Percentiles rank a stretch among this genome's conserved stretches.
phyloP scores from a whole-genome alignment of 2,329 filamentous ascomycete species.

The Periconia sp. region DNA sequence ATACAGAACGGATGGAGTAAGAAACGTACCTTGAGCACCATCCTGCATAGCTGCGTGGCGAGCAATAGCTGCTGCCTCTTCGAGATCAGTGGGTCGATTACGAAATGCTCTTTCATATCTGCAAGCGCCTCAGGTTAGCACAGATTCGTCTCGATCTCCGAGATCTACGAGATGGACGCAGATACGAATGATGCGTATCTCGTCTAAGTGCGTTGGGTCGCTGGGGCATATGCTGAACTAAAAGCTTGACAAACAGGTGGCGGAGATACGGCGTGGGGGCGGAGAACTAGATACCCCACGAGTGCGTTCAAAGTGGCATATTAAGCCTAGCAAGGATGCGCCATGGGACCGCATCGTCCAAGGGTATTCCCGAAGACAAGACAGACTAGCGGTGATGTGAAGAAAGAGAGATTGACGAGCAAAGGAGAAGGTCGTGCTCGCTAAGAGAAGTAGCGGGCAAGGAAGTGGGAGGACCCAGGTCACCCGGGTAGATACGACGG shows the following conservation, averaged over 20 bases:
- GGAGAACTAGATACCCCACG: constrained; percentile 21
- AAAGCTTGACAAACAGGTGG: constrained; percentile 20
- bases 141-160: not conserved
- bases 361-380: not conserved
- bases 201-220: no score
- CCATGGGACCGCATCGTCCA: constrained; percentile 23
- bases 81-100: constrained; percentile 96
- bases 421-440: no score
- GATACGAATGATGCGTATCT: no score
- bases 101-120: constrained; percentile 98
- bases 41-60: constrained; percentile 95
- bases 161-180: not conserved
- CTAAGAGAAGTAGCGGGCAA: constrained; percentile 7
- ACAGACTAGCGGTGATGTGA: not conserved
- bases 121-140: constrained; percentile 33
- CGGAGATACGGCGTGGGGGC: constrained; percentile 32
- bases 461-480: not conserved
- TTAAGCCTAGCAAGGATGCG: constrained; percentile 15
- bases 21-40: constrained; percentile 67
- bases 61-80: constrained; percentile 97
- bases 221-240: constrained; percentile 6
- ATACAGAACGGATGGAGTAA: constrained; percentile 21
- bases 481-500: constrained; percentile 2
- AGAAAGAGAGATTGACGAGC: no score
- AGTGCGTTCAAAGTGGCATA: constrained; percentile 20